Evolutionary conservation across 495 filamentous ascomycete genomes (phyloP).

Genomic region (Neurospora sp.): DNA sequence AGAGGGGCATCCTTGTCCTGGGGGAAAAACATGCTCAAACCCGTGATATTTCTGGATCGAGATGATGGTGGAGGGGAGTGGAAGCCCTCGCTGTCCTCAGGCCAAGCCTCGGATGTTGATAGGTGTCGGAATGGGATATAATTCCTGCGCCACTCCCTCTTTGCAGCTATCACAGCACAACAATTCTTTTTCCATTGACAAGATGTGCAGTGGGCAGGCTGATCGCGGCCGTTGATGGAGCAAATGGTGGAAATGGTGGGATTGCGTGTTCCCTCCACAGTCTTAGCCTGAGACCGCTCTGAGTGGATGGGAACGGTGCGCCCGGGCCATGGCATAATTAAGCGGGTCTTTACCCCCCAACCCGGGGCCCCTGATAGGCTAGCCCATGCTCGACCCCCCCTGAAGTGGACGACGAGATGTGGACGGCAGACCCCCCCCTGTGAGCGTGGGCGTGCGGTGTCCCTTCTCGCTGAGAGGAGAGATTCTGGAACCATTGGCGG

Average conservation of each 20-base stretch:
- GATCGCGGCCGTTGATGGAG: neutral
- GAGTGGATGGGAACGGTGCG: neutral
- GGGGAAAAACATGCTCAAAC: neutral
- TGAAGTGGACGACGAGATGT: neutral
- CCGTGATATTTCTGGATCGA: neutral
- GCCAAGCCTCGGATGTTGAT: neutral
- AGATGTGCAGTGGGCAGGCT: neutral
- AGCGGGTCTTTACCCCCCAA: neutral
- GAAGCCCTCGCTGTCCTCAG: neutral
- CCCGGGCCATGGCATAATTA: neutral
- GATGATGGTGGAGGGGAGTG: neutral
- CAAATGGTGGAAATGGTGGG: neutral
- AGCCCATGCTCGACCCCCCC: neutral
- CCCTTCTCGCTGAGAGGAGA: neutral
- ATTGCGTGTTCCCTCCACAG: neutral
- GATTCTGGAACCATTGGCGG: neutral
- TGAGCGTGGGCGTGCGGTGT: neutral
- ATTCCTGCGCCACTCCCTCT: neutral
- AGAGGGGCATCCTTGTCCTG: neutral
- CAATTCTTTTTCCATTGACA: neutral
- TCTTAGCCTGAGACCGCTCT: neutral
- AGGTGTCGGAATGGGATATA: neutral
- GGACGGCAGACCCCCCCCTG: no score
- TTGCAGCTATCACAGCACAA: neutral
- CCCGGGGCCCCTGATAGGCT: slow-evolving; percentile 2